Base-by-base conservation (phyloP, 805 yeast species). In the Candida arabinofermentans region DNA sequence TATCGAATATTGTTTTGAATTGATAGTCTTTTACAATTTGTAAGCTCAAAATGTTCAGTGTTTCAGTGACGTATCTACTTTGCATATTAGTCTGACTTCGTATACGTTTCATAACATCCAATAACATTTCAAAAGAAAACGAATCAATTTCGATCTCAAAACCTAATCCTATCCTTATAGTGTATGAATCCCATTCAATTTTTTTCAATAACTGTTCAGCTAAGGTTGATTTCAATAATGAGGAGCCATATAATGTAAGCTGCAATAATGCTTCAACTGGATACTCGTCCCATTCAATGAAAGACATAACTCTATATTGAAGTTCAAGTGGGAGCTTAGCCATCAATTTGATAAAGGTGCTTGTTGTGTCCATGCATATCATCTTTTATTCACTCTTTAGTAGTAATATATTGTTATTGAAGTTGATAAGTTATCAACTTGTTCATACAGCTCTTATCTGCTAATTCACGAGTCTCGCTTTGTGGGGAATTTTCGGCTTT, bases 241-340 rank as follows among this genome's bases (percentile, higher is more conserved):
- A 13, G 14, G 22, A 13, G 22, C 31, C 22, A 10, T 35, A 22
- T 13, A 8, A 22, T 18, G 26, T 26, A n/a, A 12, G 9, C 8
- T 24, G 37, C 9, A 35, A 31, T 21, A 35, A 26, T 12, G 24
- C 27, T 16, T 22, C 30, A 5, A 18, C 19, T 17, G 37, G 22
- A 18, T 35, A 35, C 2, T 35, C n/a, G n/a, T n/a, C 37, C 21
- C 23, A 27, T 12, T 18, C 16, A 13, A 31, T 26, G 16, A 17
- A 35, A 13, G 37, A 35, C 30, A 35, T 35, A 22, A 35, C 31
- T 18, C 21, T 26, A 16, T 35, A 17, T 12, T 35, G 37, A 16
- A 35, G 14, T 13, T 35, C 37, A 24, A 17, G 10, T 12, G 37
- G 37, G 8, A 35, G 21, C 9, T 30, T 13, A 10, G 12, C 19